These are phyloP conservation scores for Adiantum capillusveneris DNA, from an alignment of 75 land plant species.

Conservation along the genomic window DNA sequence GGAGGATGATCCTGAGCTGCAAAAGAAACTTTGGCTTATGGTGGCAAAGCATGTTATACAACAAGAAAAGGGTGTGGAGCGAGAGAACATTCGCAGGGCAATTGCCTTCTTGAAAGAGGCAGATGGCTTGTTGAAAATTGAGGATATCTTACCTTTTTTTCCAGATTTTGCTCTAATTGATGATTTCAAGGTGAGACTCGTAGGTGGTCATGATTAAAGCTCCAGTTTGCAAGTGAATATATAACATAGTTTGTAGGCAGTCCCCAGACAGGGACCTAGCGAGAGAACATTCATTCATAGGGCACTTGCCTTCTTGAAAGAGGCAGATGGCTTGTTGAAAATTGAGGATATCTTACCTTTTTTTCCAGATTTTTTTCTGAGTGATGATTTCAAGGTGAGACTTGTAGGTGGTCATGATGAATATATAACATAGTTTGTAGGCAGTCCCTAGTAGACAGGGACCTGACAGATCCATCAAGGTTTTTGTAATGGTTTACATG, in stretches of 20 bases:
- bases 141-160: slow-evolving; percentile 95
- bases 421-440: no score
- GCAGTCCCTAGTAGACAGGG: no score
- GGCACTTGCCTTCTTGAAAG: slow-evolving; percentile 91
- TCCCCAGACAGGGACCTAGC: no score
- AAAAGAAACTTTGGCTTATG: slow-evolving; percentile 98
- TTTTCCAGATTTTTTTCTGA: slow-evolving; percentile 93
- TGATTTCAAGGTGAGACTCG: slow-evolving; percentile 71
- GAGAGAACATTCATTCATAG: slow-evolving; percentile 92
- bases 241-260: no score
- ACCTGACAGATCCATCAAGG: no score
- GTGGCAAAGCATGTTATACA: slow-evolving; percentile 92
- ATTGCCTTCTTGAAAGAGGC: slow-evolving; percentile 96
- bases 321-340: slow-evolving; percentile 90
- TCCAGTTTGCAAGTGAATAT: no score
- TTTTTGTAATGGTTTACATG: no score
- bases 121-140: slow-evolving; percentile 90
- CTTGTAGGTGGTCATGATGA: no score
- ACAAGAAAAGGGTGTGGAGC: slow-evolving; percentile 80
- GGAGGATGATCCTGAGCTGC: slow-evolving; percentile 87
- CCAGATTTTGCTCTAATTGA: slow-evolving; percentile 97
- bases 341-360: slow-evolving; percentile 98
- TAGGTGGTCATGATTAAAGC: no score
- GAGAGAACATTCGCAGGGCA: slow-evolving; percentile 91
- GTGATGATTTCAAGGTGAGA: slow-evolving; percentile 91